Conservation (phyloP, 768 basidiomycete genomes). For the Suillus fuscotomentosus region DNA sequence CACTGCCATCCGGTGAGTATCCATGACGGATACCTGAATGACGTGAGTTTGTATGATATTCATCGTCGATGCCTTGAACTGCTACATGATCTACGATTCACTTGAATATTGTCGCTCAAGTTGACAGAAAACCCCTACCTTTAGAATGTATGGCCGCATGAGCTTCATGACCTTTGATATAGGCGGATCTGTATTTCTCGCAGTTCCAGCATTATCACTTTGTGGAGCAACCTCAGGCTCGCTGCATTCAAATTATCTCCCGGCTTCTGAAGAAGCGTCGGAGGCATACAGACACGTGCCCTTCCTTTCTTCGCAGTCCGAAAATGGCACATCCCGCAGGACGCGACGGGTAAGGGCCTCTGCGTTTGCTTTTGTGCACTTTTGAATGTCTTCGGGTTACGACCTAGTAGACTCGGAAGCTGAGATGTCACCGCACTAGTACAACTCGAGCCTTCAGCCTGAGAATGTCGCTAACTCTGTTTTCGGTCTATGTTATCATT, state of each 20-base stretch:
- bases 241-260: not conserved
- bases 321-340: conserved; percentile 30
- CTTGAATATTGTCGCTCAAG: not conserved
- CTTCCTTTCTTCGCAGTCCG: conserved; percentile 1
- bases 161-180: not conserved
- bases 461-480: not conserved
- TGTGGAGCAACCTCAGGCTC: not conserved
- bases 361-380: not conserved
- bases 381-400: not conserved
- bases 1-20: not conserved
- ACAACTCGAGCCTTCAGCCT: not conserved
- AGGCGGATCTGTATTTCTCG: not conserved
- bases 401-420: not conserved
- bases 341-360: no score
- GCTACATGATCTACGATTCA: not conserved
- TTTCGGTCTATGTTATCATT: not conserved
- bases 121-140: not conserved
- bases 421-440: not conserved
- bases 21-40: not conserved
- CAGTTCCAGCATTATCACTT: not conserved
- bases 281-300: not conserved
- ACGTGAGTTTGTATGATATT: conserved; percentile 25
- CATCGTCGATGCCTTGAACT: conserved; percentile 53
- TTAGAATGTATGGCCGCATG: no score
- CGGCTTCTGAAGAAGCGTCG: not conserved